These are phyloP conservation scores for Beauveria sp. DNA, from an alignment of 2,329 filamentous ascomycete species.

Conservation along the genomic window DNA sequence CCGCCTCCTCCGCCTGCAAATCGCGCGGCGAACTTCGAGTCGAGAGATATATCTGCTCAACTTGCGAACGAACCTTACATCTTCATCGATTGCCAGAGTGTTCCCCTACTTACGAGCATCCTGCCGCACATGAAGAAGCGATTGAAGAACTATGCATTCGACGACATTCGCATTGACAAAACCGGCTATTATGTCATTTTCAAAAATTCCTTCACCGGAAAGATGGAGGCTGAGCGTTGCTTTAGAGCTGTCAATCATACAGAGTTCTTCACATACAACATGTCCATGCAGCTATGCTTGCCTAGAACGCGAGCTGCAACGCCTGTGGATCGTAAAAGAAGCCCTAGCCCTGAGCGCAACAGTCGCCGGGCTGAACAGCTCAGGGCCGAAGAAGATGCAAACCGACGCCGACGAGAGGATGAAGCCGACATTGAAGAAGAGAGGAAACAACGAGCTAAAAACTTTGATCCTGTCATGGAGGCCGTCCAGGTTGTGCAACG, in stretches of 20 bases:
- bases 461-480: constrained; percentile 83
- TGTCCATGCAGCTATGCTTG: constrained; percentile 74
- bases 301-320: constrained; percentile 21
- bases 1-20: constrained; percentile 18
- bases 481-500: constrained; percentile 70
- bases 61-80: constrained; percentile 80
- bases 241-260: constrained; percentile 71
- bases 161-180: constrained; percentile 74
- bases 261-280: constrained; percentile 81
- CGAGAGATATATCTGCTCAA: constrained; percentile 56
- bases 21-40: constrained; percentile 50
- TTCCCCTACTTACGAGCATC: constrained; percentile 79
- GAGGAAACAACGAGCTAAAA: constrained; percentile 76
- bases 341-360: constrained; percentile 27
- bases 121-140: constrained; percentile 86
- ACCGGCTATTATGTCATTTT: constrained; percentile 93
- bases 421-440: constrained; percentile 82
- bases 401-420: constrained; percentile 61
- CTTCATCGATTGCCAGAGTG: constrained; percentile 78
- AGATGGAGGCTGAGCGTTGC: constrained; percentile 74
- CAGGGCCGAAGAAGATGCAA: constrained; percentile 54
- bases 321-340: constrained; percentile 24
- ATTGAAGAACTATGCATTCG: constrained; percentile 73
- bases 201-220: constrained; percentile 65
- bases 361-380: constrained; percentile 23